Evolutionary conservation across 73 alveolate species (phyloP).

Genomic region (Durusdinium trenchii): DNA sequence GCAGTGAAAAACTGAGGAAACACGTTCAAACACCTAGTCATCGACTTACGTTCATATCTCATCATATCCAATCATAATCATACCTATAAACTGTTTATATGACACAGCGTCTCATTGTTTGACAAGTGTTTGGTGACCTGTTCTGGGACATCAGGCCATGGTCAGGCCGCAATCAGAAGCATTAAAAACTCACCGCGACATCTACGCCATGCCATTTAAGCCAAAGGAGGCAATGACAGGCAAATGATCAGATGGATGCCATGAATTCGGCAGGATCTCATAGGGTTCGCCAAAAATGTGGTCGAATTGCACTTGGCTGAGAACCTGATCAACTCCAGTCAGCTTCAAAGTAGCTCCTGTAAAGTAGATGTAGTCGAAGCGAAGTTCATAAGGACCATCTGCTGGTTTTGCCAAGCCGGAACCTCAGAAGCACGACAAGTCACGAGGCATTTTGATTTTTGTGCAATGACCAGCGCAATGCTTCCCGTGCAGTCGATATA

Average conservation of each 20-base stretch:
- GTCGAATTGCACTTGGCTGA: background rate
- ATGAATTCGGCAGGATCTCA: conserved; percentile 29
- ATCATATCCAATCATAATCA: no score
- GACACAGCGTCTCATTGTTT: no score
- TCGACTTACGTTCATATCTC: no score
- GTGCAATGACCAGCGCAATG: background rate
- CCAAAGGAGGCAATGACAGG: no score
- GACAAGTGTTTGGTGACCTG: no score
- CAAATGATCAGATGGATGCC: conserved; percentile 64
- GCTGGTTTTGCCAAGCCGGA: conserved; percentile 44
- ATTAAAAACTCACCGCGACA: no score
- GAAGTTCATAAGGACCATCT: conserved; percentile 71
- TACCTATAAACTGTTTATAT: no score
- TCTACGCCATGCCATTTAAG: no score
- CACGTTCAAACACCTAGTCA: no score
- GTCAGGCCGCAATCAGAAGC: no score
- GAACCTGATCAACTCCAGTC: conserved; percentile 16
- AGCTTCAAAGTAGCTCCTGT: conserved; percentile 12
- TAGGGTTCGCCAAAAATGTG: conserved; percentile 44
- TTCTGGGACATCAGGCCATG: no score
- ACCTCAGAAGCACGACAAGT: conserved; percentile 16
- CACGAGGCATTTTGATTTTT: background rate
- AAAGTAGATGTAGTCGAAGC: conserved; percentile 84
- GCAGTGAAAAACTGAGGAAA: no score
- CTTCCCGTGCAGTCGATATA: background rate